A percentile compares a stretch with the other conserved stretches of the same genome.
These are phyloP conservation scores for Chalciporus pseudorubinellus DNA, from an alignment of 768 basidiomycete species.

Conservation along the genomic window DNA sequence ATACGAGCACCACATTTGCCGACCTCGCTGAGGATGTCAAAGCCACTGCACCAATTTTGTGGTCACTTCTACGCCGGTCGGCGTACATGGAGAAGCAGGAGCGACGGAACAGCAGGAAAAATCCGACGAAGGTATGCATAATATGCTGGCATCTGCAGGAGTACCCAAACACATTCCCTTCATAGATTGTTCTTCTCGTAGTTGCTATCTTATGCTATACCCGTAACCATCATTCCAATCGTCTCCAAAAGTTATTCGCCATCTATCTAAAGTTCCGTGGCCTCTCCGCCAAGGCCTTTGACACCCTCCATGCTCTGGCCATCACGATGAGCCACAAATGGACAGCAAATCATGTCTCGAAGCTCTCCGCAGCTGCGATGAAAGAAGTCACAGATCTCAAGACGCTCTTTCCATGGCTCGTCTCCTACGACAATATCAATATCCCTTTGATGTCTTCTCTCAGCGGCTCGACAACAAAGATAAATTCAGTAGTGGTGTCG, in stretches of 20 bases:
- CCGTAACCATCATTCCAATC: conserved; percentile 24
- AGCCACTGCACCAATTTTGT: conserved; percentile 11
- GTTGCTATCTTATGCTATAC: conserved; percentile 13
- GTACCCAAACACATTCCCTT: no score
- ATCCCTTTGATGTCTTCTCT: conserved; percentile 36
- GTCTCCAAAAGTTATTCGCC: conserved; percentile 25
- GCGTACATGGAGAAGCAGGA: conserved; percentile 9
- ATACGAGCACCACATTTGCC: conserved; percentile 15
- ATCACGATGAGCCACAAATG: conserved; percentile 27
- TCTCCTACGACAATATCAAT: conserved; percentile 40
- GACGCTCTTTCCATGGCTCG: conserved; percentile 26
- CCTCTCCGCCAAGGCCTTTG: conserved; percentile 20
- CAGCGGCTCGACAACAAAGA: conserved; percentile 36
- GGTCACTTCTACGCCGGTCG: conserved; percentile 10
- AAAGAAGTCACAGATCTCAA: conserved; percentile 22
- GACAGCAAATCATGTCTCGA: conserved; percentile 11
- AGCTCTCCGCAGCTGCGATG: conserved; percentile 20
- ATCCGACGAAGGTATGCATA: conserved; percentile 19
- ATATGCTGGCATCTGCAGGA: no score
- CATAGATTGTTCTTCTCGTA: background rate
- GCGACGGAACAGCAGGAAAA: conserved; percentile 14
- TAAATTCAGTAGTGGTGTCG: conserved; percentile 34
- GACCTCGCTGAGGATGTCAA: conserved; percentile 7
- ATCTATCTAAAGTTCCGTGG: conserved; percentile 27
- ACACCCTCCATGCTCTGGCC: conserved; percentile 22